phyloP scores from a whole-genome alignment of 2,329 filamentous ascomycete genomes.

The Penicillium sp. region DNA sequence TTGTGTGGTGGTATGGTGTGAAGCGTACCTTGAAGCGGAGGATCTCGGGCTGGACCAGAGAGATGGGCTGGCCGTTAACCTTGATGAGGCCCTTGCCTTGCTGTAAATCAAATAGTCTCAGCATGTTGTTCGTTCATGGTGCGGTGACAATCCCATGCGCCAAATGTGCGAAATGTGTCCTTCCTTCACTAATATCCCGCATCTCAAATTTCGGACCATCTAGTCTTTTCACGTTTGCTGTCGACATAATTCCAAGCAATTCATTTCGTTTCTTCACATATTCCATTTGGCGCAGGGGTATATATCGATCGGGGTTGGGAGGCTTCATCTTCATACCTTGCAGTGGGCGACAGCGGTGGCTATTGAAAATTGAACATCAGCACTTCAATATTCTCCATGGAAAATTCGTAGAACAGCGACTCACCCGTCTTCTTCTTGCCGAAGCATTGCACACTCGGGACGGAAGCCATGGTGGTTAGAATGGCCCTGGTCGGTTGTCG shows the following conservation, averaged over 20 bases:
- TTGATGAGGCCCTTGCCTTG: constrained; percentile 89
- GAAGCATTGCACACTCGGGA: constrained; percentile 94
- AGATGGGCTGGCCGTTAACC: constrained; percentile 96
- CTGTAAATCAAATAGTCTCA: constrained; percentile 49
- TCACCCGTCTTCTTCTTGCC: constrained; percentile 89
- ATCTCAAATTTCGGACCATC: constrained; percentile 10
- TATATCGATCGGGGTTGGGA: constrained; percentile 10
- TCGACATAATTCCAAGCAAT: background rate
- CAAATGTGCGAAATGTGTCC: constrained; percentile 10
- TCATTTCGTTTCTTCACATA: constrained; percentile 16
- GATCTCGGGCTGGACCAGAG: constrained; percentile 93
- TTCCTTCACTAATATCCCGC: constrained; percentile 10
- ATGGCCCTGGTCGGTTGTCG: constrained; percentile 47
- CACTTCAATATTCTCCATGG: constrained; percentile 19
- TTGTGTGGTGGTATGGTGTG: background rate
- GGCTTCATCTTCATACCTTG: constrained; percentile 66
- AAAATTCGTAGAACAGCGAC: constrained; percentile 25
- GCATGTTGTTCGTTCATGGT: constrained; percentile 24
- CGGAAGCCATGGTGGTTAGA: constrained; percentile 70
- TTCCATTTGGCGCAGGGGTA: constrained; percentile 21
- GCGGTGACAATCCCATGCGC: constrained; percentile 16
- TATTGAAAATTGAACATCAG: constrained; percentile 45
- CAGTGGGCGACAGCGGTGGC: constrained; percentile 89
- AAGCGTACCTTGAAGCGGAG: constrained; percentile 87
- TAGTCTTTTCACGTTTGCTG: constrained; percentile 4